Base-by-base conservation (phyloP, 2,329 filamentous ascomycete genomes). In the Trichophyton mentagrophytes region DNA sequence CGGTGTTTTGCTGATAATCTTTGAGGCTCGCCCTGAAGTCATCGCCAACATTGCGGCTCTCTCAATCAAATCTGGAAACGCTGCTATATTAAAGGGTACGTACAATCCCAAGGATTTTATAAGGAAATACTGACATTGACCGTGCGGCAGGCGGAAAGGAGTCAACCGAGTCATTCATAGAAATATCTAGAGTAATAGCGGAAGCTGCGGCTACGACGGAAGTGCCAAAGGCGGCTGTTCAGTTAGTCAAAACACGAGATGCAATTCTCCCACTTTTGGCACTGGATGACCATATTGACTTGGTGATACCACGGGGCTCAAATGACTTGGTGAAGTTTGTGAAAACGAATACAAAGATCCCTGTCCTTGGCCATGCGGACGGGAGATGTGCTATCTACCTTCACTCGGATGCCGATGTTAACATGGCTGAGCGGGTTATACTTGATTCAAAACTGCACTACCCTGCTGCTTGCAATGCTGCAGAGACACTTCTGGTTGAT, bases 31-130 rank as follows among this genome's bases (percentile, higher is more conserved):
- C 6, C 93, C 93, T 5, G 93, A 99, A 76, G 93, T 99, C 65
- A 96, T 99, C 70, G 93, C 92, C 70, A 99, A 99, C 74, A 97
- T 99, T 70, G 90, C 93, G 64, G 89, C 91, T 3, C 80, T 99
- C 25, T 91, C 93, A 42, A 89, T 99, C 74, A 99, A 99, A 74
- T 97, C 92, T 11, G 93, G 90, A 68, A 99, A 99, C 74, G 88
- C 93, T 40, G 93, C 91, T 58, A 97, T 99, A 68, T 79, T 99
- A 63, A 99, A 99, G 80, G 92, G 85, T 81, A 68, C 9, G 64
- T 49, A 36, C 44, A 30, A 25, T 38, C n/a, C 11, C 3, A 30
- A 7, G n/a, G 22, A 44, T 7, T 42, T 8, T 57, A 25, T 25
- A 9, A 15, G 7, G 40, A 44, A n/a, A 22, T 9, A 13, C 17